Conservation (phyloP, 2,329 filamentous ascomycete genomes). For the Tolypocladium nubicola region DNA sequence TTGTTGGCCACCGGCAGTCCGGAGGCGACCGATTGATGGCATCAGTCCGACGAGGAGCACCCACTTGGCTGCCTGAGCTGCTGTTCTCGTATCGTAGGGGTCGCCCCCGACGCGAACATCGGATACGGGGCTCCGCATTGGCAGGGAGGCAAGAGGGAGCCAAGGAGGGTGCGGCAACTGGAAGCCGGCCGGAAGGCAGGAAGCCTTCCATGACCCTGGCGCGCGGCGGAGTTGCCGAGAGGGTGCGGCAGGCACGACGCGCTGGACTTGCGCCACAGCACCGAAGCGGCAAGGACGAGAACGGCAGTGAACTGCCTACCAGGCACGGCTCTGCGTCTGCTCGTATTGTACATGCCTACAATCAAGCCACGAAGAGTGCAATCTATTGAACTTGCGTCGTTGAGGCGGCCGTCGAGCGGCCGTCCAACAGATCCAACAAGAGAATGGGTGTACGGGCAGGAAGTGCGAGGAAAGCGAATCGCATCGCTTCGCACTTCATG, state of each 20-base stretch:
- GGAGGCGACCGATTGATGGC: not conserved
- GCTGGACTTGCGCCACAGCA: not conserved
- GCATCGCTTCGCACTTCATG: not conserved
- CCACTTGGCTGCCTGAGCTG: not conserved
- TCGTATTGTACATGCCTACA: not conserved
- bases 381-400: not conserved
- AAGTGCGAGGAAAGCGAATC: not conserved
- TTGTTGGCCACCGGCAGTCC: not conserved
- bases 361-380: not conserved
- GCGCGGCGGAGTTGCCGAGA: not conserved
- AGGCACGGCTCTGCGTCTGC: too few species aligned
- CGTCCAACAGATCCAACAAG: not conserved
- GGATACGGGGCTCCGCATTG: not conserved
- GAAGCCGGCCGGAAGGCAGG: not conserved
- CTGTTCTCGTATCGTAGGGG: not conserved
- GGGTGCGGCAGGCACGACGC: not conserved
- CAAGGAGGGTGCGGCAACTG: not conserved
- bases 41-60: not conserved
- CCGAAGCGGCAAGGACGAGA: not conserved
- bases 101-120: not conserved
- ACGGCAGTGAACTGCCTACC: not conserved
- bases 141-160: not conserved
- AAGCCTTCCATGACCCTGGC: not conserved
- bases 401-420: too few species aligned
- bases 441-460: not conserved